Conservation (phyloP, 164 flowering plant genomes). For the Berberis thunbergii region DNA sequence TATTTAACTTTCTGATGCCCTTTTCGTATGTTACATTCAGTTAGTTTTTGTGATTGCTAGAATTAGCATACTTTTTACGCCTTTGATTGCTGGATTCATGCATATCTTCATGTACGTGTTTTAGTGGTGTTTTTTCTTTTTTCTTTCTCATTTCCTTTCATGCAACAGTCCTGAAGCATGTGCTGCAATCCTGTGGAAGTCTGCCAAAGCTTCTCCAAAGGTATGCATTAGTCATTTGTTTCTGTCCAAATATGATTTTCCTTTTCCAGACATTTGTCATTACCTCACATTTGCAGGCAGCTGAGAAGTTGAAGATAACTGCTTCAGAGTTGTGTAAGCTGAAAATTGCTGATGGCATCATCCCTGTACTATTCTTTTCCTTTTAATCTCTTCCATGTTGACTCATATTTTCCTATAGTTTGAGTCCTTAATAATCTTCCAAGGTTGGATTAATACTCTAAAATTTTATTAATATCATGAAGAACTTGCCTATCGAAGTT, state of each 20-base stretch:
- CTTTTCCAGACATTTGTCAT: not conserved
- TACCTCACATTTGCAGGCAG: constrained; percentile 56
- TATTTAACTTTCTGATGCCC: no score
- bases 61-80: no score
- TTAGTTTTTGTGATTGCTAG: no score
- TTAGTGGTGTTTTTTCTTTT: not conserved
- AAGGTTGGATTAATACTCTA: not conserved
- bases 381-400: not conserved
- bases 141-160: not conserved
- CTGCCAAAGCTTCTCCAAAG: constrained; percentile 84
- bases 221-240: constrained; percentile 24
- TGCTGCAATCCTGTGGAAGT: constrained; percentile 94
- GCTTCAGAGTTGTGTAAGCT: constrained; percentile 65
- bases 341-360: constrained; percentile 73
- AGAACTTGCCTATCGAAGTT: not conserved
- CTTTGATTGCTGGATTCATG: no score
- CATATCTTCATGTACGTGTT: not conserved
- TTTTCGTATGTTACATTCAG: no score
- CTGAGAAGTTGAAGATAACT: constrained; percentile 82
- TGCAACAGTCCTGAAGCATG: constrained; percentile 88
- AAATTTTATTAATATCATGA: no score
- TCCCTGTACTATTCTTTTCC: constrained; percentile 58
- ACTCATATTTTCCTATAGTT: constrained; percentile 1
- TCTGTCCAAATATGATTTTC: not conserved
- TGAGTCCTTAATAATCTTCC: not conserved